phyloP scores from a whole-genome alignment of 345 rosid genomes.

The Camelina neglecta region DNA sequence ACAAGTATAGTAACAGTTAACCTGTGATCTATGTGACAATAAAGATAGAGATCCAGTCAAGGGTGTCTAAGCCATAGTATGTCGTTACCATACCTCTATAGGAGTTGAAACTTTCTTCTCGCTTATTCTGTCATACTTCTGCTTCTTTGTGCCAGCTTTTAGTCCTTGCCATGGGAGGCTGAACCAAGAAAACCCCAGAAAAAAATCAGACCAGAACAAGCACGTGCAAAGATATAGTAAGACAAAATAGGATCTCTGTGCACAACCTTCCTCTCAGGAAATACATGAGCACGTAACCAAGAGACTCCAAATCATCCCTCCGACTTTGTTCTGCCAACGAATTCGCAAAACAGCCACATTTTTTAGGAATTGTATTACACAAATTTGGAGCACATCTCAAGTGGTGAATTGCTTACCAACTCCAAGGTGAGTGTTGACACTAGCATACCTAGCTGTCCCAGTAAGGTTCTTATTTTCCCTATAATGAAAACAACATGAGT shows the following conservation, averaged over 20 bases:
- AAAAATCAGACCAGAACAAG: slow-evolving; percentile 32
- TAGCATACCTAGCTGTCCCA: slow-evolving; percentile 93
- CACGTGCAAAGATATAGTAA: background rate
- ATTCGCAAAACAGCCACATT: slow-evolving; percentile 1
- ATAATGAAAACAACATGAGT: slow-evolving; percentile 22
- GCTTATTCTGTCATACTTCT: slow-evolving; percentile 84
- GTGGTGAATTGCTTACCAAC: slow-evolving; percentile 55
- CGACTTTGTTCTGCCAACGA: slow-evolving; percentile 78
- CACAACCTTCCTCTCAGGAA: slow-evolving; percentile 83
- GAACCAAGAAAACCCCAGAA: slow-evolving; percentile 33
- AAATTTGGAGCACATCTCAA: slow-evolving; percentile 14
- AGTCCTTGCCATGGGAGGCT: slow-evolving; percentile 98
- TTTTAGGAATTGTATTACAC: slow-evolving; percentile 10
- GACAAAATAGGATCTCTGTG: slow-evolving; percentile 16
- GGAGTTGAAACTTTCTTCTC: slow-evolving; percentile 93
- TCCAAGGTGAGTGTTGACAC: slow-evolving; percentile 88
- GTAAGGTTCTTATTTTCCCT: slow-evolving; percentile 91
- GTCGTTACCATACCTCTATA: slow-evolving; percentile 68
- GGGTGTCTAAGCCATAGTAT: slow-evolving; percentile 8
- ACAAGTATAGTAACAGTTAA: slow-evolving; percentile 6
- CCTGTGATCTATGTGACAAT: slow-evolving; percentile 15
- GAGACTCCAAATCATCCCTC: slow-evolving; percentile 91
- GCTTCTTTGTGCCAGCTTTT: slow-evolving; percentile 89
- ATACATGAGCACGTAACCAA: slow-evolving; percentile 91
- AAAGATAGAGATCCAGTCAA: slow-evolving; percentile 19